phyloP scores from a whole-genome alignment of 1,284 basidiomycete genomes.

The Cutaneotrichosporon sp. region DNA sequence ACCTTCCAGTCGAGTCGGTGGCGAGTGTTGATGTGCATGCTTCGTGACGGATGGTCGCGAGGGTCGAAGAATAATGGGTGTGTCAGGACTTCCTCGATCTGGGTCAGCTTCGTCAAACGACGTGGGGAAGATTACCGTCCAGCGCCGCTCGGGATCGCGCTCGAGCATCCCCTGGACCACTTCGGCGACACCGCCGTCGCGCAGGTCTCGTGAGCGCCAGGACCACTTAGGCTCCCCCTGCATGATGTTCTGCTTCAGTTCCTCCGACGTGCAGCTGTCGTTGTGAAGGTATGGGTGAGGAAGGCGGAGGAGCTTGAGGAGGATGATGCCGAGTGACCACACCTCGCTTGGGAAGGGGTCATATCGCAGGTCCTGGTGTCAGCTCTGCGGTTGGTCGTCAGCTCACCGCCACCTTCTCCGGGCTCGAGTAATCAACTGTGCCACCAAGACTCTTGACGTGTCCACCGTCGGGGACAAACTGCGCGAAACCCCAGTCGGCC shows the following conservation, averaged over 20 bases:
- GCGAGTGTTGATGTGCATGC: conserved; percentile 19
- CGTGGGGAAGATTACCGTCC: conserved; percentile 36
- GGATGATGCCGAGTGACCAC: conserved; percentile 49
- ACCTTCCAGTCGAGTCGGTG: conserved; percentile 24
- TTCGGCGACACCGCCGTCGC: conserved; percentile 18
- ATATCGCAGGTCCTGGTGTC: conserved; percentile 35
- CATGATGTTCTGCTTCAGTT: conserved; percentile 33
- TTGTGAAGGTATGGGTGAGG: conserved; percentile 39
- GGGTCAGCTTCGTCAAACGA: conserved; percentile 2
- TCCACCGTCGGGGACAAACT: conserved; percentile 37
- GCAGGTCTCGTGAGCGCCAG: conserved; percentile 22
- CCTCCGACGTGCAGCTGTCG: conserved; percentile 26
- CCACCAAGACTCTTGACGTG: conserved; percentile 43
- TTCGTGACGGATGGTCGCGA: conserved; percentile 22
- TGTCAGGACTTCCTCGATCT: conserved; percentile 44
- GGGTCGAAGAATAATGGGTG: conserved; percentile 39
- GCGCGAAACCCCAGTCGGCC: conserved; percentile 52
- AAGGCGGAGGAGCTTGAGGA: conserved; percentile 41
- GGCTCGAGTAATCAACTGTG: conserved; percentile 50
- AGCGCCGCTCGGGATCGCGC: conserved; percentile 32
- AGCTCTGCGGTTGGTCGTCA: not conserved
- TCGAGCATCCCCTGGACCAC: conserved; percentile 45
- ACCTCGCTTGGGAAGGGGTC: conserved; percentile 48
- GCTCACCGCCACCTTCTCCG: conserved; percentile 46
- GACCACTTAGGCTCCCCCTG: conserved; percentile 24